Base-by-base conservation (phyloP, 441 rosid species). In the Adansonia madagascariensis region DNA sequence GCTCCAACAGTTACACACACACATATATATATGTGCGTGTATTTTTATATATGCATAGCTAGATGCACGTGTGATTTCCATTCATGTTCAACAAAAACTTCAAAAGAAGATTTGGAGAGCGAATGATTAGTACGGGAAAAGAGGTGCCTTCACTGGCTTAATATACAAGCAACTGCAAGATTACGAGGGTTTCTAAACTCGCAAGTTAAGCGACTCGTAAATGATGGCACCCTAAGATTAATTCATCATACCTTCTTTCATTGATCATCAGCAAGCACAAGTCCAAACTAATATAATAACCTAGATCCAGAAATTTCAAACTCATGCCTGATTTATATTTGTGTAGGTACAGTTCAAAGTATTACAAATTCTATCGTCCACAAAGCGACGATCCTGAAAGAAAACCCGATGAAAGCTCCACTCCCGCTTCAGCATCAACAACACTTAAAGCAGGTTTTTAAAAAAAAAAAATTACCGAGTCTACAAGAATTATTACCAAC, bases 401-500 rank as follows among this genome's bases (percentile, higher is more conserved):
- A 18, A 43, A 22, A 79, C 72, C 61, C 47, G 64, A 79, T 50
- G 6, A 22, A 67, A 50, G 7, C 72, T 77, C 77, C 84, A 2
- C 75, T 75, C 77, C 86, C 66, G 87, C 83, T 74, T 18, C 15
- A 77, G 69, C 64, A 56, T 63, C 79, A 56, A 18, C 60, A 55
- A 61, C 75, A 61, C 46, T 35, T 8, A 70, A 64, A 53, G 59
- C 80, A 82, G 63, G 81, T 72, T 56, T 64, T 1, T 22, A 53
- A 43, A 52, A 57, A 60, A 53, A 47, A 63, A 60, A 55, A 47
- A 47, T 62, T 11, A 44, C 2, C 46, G 10, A 35, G 82, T 77
- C 67, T 66, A 61, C 78, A 80, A 53, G 43, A 82, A 73, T 85
- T 86, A 86, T 84, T 86, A 17, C 59, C 80, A 80, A 44, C 65